A percentile compares a stretch with the other conserved stretches of the same genome.
These are phyloP conservation scores for Arachnomyces sp. DNA, from an alignment of 2,329 filamentous ascomycete species.

Conservation along the genomic window DNA sequence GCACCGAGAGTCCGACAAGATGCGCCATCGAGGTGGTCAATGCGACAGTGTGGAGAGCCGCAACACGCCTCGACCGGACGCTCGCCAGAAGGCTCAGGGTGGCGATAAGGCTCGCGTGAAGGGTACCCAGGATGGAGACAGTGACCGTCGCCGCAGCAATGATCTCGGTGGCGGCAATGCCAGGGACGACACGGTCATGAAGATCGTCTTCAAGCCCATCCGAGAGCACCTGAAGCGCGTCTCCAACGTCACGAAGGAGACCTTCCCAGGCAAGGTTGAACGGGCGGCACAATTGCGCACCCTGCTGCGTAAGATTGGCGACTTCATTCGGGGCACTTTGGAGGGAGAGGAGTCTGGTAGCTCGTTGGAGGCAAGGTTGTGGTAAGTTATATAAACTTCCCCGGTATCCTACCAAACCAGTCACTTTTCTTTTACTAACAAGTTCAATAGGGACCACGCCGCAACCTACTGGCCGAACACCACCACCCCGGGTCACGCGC, in stretches of 20 bases:
- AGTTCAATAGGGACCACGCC: constrained; percentile 33
- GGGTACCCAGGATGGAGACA: constrained; percentile 14
- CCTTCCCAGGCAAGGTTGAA: constrained; percentile 35
- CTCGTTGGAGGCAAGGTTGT: constrained; percentile 36
- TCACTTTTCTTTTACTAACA: constrained; percentile 17
- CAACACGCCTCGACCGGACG: constrained; percentile 33
- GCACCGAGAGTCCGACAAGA: constrained; percentile 34
- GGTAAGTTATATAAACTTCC: constrained; percentile 28
- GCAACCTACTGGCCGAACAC: constrained; percentile 41
- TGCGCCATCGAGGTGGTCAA: constrained; percentile 32
- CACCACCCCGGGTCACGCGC: constrained; percentile 20
- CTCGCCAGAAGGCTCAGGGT: constrained; percentile 20
- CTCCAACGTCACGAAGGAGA: constrained; percentile 38
- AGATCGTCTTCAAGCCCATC: constrained; percentile 40
- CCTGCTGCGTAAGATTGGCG: constrained; percentile 38
- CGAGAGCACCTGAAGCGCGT: constrained; percentile 35
- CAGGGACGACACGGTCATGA: constrained; percentile 34
- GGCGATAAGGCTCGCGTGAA: constrained; percentile 4
- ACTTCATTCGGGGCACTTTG: constrained; percentile 36
- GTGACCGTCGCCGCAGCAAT: constrained; percentile 17
- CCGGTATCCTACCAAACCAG: neutral
- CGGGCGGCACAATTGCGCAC: constrained; percentile 36
- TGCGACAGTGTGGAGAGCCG: constrained; percentile 37
- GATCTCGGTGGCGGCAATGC: constrained; percentile 17
- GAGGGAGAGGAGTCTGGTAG: constrained; percentile 30